Conservation (phyloP, 108 stramenopile species). For the Fragilaria crotonensis region DNA sequence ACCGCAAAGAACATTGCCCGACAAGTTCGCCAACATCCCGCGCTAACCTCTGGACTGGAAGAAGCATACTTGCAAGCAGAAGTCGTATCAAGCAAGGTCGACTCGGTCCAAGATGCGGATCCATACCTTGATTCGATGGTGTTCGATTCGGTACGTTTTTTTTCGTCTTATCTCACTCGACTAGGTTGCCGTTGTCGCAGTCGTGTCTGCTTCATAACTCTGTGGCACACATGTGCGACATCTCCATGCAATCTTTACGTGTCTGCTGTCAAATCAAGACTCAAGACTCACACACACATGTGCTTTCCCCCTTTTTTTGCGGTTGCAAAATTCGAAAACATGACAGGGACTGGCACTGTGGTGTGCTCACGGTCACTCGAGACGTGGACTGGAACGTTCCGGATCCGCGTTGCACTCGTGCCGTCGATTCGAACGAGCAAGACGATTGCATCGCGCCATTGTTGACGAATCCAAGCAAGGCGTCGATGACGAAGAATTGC, state of each 20-base stretch:
- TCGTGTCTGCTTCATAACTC: neutral
- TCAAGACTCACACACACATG: neutral
- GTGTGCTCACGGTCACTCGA: constrained; percentile 21
- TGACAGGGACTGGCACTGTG: constrained; percentile 15
- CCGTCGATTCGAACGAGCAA: constrained; percentile 17
- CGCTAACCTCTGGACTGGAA: neutral
- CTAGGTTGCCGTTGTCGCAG: neutral
- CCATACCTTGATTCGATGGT: neutral
- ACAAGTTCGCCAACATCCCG: constrained; percentile 1
- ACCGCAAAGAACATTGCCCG: constrained; percentile 1
- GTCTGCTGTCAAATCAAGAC: neutral
- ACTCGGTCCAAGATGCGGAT: neutral
- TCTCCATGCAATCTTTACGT: neutral
- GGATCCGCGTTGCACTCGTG: constrained; percentile 14
- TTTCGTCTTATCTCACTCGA: neutral
- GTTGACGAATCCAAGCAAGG: constrained; percentile 19
- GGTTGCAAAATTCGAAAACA: no score
- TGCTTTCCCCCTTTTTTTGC: neutral
- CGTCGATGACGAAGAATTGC: constrained; percentile 14
- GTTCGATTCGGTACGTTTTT: constrained; percentile 4
- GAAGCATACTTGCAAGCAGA: constrained; percentile 4
- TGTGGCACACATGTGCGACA: neutral
- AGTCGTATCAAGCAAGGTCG: neutral
- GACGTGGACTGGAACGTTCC: constrained; percentile 38
- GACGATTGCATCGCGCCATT: constrained; percentile 15